Evolutionary conservation across 2,329 filamentous ascomycete genomes (phyloP), one percentile per base, ranked within the genome.

Genomic region (Elsinoe batatas): DNA sequence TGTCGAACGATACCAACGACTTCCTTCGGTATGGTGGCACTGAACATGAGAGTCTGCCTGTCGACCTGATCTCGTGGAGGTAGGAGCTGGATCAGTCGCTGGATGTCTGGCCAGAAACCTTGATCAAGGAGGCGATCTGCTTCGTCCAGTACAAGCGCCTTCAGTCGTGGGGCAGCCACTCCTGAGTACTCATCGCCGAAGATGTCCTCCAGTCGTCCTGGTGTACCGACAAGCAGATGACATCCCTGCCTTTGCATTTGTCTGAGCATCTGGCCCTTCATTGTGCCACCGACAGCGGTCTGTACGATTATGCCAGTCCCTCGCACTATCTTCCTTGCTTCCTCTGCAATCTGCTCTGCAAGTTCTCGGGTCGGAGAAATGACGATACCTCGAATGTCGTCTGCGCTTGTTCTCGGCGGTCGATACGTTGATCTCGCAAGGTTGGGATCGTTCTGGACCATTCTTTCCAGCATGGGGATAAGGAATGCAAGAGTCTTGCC

Each of bases 401-500:
- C 67, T 20, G 75, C 66, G 12, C 62, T 70, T n/a, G 71, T 71
- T 46, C 85, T 64, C 22, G 68, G 69, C 75, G 69, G 78, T 3
- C 75, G 69, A 56, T 67, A 56, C 17, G 65, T 62, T 58, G 67
- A 74, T 36, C 74, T 68, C 53, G 79, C 81, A 33, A 94, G 77
- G 0, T 73, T 70, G 1, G 83, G 81, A 60, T 88, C 81, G 58
- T 77, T 72, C 17, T 72, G 69, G 58, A 95, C 74, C 65, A 95
- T 87, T 58, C 83, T 84, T 68, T 96, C 88, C 53, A 97, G 74
- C 6, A 90, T 76, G 51, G 93, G 93, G 5, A 97, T 73, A 20
- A 98, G 78, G 76, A 97, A 98, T 35, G 88, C 93, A 57, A 97
- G 74, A 0, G 93, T 98, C 74, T 98, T 98, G 68, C 93, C 93